These are phyloP conservation scores for Phytophthora gonapodyides DNA, from an alignment of 352 stramenopile genomes.

Conservation along the genomic window DNA sequence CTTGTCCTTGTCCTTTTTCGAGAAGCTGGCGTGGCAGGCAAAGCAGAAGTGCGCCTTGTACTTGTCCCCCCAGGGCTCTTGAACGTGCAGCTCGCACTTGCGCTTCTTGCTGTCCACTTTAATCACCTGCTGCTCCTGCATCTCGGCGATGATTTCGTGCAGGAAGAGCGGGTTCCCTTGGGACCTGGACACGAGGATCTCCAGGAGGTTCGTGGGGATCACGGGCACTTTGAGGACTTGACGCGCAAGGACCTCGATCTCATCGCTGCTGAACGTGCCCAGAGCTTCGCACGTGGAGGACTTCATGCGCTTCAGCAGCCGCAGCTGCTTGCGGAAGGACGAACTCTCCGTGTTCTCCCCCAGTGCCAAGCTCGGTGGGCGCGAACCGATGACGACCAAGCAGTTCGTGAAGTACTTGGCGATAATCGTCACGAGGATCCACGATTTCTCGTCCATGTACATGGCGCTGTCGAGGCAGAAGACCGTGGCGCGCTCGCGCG, in stretches of 20 bases:
- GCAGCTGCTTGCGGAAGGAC: conserved; percentile 75
- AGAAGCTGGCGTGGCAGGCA: conserved; percentile 66
- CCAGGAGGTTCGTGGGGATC: conserved; percentile 64
- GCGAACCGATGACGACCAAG: conserved; percentile 69
- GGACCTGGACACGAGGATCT: conserved; percentile 70
- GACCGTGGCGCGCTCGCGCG: conserved; percentile 62
- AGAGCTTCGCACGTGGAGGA: conserved; percentile 53
- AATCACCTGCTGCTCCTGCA: conserved; percentile 80
- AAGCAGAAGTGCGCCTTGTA: conserved; percentile 73
- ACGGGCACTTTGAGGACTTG: conserved; percentile 66
- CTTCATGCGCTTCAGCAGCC: conserved; percentile 71
- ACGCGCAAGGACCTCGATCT: conserved; percentile 67
- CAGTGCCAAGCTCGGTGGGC: conserved; percentile 65
- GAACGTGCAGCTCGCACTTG: conserved; percentile 72
- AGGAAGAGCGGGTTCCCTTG: conserved; percentile 88
- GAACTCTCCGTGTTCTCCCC: conserved; percentile 77
- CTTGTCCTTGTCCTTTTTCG: conserved; percentile 52
- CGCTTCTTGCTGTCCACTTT: conserved; percentile 60
- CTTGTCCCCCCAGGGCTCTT: conserved; percentile 85
- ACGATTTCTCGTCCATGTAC: conserved; percentile 89
- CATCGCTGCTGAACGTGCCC: conserved; percentile 54
- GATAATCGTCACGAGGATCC: conserved; percentile 78
- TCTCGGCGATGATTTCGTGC: conserved; percentile 84
- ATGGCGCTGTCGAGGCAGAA: conserved; percentile 88
- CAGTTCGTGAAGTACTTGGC: conserved; percentile 90